Conservation (phyloP, 257 asterid species). For the Sherardia arvensis region DNA sequence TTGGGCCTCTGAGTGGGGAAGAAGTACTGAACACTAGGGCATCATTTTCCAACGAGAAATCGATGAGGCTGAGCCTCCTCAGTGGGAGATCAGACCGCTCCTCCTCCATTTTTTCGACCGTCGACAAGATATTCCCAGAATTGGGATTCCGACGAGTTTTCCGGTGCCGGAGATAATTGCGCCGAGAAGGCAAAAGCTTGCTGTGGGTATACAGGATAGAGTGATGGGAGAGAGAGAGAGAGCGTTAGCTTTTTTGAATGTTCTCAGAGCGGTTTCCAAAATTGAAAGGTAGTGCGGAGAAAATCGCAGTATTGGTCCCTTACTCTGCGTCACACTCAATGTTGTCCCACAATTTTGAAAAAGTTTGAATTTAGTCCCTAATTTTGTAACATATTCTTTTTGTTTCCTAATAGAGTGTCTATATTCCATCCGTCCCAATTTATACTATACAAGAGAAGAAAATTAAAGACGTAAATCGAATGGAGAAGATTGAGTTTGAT, state of each 20-base stretch:
- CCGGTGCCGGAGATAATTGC: neutral
- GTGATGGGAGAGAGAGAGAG: neutral
- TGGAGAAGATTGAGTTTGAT: too few species aligned
- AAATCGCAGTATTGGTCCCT: neutral
- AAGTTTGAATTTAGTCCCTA: neutral
- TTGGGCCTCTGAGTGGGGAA: conserved; percentile 20
- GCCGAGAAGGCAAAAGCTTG: neutral
- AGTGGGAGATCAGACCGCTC: conserved; percentile 28
- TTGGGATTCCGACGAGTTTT: neutral
- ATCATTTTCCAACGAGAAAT: conserved; percentile 21
- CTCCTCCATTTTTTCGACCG: neutral
- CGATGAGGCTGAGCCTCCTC: conserved; percentile 33
- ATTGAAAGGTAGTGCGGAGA: neutral
- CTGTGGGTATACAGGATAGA: neutral
- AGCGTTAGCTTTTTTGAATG: conserved; percentile 1
- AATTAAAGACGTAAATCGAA: too few species aligned
- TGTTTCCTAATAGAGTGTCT: too few species aligned
- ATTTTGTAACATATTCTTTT: too few species aligned
- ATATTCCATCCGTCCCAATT: too few species aligned
- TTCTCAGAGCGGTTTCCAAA: conserved; percentile 1
- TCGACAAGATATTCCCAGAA: neutral
- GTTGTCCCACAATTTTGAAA: neutral
- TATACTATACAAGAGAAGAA: too few species aligned
- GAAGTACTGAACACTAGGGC: conserved; percentile 14
- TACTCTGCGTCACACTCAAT: neutral